Base-by-base conservation (phyloP, 352 stramenopile genomes). In the Pythium plurisporium region DNA sequence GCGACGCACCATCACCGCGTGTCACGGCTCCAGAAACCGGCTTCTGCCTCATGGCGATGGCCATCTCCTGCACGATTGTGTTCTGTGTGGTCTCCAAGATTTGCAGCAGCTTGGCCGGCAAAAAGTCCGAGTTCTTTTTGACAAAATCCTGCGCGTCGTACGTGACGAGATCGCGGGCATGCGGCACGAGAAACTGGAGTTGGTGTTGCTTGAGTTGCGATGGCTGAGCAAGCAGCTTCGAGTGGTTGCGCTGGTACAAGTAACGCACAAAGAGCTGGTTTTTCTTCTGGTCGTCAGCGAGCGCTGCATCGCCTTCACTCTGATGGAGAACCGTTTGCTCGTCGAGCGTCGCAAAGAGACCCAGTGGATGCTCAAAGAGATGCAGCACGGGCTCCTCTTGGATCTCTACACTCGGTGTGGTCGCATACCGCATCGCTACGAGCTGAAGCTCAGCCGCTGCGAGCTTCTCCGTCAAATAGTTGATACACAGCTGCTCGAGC, bases 391-490 rank as follows among this genome's bases (percentile, higher is more conserved):
- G 22, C 20, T 41, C 19, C 3, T 44, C 30, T 2, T 48, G 14
- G 2, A 12, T 11, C 19, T 23, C 6, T 22, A n/a, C 27, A 12
- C n/a, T n/a, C n/a, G n/a, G n/a, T n/a, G n/a, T n/a, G n/a, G n/a
- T n/a, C n/a, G 15, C 27, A 27, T 47, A 48, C n/a, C 36, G 19
- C 3, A 17, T n/a, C 4, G 40, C 20, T 9, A 74, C 29, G 7
- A 67, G 19, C 22, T 67, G 54, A 25, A 66, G 36, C 23, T 89
- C 76, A 11, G 64, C 73, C 5, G 55, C 59, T 20, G 81, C 81
- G 10, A 92, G 68, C 42, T 90, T 92, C 27, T 92, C 82, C n/a
- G 72, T 90, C 58, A 88, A 52, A 59, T 87, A 92, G 49, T 92
- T 92, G 52, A 92, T 88, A 42, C 79, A 90, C 0, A 92, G 67